Percentiles rank a stretch among this genome's conserved stretches.
phyloP scores from a whole-genome alignment of 1,284 basidiomycete species.

The Schizophyllum amplum region DNA sequence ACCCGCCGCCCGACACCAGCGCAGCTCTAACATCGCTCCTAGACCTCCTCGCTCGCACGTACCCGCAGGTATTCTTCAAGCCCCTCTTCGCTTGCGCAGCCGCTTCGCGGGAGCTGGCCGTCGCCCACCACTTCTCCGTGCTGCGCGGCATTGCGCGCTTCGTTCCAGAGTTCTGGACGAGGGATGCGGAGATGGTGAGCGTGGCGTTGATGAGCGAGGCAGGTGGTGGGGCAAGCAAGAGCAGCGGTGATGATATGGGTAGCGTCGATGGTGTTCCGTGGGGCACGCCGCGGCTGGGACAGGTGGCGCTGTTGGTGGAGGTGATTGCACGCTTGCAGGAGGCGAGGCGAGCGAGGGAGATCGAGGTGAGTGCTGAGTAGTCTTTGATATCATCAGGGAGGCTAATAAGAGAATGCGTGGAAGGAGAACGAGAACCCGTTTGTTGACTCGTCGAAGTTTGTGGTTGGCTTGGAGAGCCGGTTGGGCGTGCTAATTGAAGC shows the following conservation, averaged over 20 bases:
- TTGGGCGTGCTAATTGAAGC: conserved; percentile 52
- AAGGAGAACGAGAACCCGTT: conserved; percentile 26
- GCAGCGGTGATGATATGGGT: conserved; percentile 9
- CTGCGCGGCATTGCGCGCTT: conserved; percentile 43
- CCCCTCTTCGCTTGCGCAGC: conserved; percentile 66
- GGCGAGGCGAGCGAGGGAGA: conserved; percentile 33
- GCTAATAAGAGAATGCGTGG: too few relatives aligned
- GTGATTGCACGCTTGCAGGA: conserved; percentile 45
- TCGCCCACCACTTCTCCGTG: conserved; percentile 50
- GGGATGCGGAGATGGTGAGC: conserved; percentile 70
- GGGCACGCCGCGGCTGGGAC: conserved; percentile 51
- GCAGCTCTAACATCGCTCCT: conserved; percentile 41
- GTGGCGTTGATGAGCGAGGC: conserved; percentile 59
- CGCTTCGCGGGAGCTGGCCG: conserved; percentile 47
- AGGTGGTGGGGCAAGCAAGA: conserved; percentile 21
- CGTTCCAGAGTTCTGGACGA: conserved; percentile 59
- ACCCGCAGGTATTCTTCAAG: conserved; percentile 68
- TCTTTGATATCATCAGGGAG: too few relatives aligned
- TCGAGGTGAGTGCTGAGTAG: conserved; percentile 11
- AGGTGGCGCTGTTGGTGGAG: conserved; percentile 58
- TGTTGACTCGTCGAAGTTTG: conserved; percentile 39
- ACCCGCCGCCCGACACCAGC: conserved; percentile 39
- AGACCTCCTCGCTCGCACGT: conserved; percentile 37
- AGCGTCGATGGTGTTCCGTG: conserved; percentile 20
- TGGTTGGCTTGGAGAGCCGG: conserved; percentile 46